phyloP scores from a whole-genome alignment of 1,284 basidiomycete species.

The Coniferiporia weirii region DNA sequence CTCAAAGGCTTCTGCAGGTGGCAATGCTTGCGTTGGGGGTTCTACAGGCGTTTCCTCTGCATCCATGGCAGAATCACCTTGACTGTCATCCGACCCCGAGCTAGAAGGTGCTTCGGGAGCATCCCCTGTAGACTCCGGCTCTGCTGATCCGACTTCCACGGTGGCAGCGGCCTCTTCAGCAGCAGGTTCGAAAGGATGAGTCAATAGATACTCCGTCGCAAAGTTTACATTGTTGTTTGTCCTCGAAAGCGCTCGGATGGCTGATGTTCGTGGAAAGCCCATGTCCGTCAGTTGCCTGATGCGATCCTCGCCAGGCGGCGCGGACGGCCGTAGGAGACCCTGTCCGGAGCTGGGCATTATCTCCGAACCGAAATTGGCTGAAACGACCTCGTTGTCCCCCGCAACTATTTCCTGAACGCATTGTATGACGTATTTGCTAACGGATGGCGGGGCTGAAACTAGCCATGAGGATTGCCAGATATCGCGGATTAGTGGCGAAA shows the following conservation, averaged over 20 bases:
- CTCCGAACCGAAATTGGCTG: slow-evolving; percentile 31
- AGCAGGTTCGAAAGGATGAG: slow-evolving; percentile 73
- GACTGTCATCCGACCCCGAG: slow-evolving; percentile 28
- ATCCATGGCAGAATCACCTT: slow-evolving; percentile 20
- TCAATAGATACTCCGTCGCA: slow-evolving; percentile 86
- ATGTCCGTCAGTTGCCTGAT: slow-evolving; percentile 89
- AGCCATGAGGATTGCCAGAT: slow-evolving; percentile 90
- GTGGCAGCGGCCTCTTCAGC: slow-evolving; percentile 49
- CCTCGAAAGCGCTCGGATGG: slow-evolving; percentile 77
- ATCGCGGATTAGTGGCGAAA: slow-evolving; percentile 62
- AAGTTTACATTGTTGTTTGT: slow-evolving; percentile 86
- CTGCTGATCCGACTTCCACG: slow-evolving; percentile 13
- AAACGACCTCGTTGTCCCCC: slow-evolving; percentile 74
- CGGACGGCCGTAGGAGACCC: slow-evolving; percentile 35
- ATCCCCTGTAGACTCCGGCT: slow-evolving; percentile 20
- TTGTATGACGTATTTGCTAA: slow-evolving; percentile 73
- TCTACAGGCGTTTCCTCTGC: slow-evolving; percentile 19
- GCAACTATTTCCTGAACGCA: slow-evolving; percentile 79
- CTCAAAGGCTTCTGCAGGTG: slow-evolving; percentile 17
- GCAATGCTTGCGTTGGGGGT: slow-evolving; percentile 11
- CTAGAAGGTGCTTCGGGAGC: slow-evolving; percentile 22
- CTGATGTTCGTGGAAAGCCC: slow-evolving; percentile 89
- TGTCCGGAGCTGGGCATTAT: slow-evolving; percentile 19
- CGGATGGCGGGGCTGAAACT: slow-evolving; percentile 60
- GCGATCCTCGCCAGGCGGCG: slow-evolving; percentile 68